Base-by-base conservation (phyloP, 441 rosid species). In the Cnidoscolus chayamansa region DNA sequence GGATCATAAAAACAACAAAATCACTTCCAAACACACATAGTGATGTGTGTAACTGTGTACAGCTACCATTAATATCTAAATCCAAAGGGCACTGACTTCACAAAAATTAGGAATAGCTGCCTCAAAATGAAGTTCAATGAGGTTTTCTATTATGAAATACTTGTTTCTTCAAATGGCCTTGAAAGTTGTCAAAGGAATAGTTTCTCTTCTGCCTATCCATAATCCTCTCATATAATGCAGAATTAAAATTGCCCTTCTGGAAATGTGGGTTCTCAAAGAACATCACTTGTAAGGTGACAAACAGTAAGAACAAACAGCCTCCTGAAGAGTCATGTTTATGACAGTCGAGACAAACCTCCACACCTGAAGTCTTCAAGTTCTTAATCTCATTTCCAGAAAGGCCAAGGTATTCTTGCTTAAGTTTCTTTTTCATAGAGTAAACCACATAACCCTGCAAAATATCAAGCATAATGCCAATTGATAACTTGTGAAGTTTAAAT, bases 361-460 rank as follows among this genome's bases (percentile, higher is more conserved):
- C 89, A 70, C 98, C 94, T 32, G 91, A 87, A 74, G 74, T 81
- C 83, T 87, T 94, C 84, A 94, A 78, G 65, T 78, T 91, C 84
- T 88, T 87, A 59, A 90, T 92, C 80, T 92, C 91, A 80, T 73
- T 76, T 13, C 81, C 86, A 61, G 96, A 68, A 77, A 89, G 87
- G 57, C 97, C 96, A 67, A 85, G 65, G 79, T 82, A 94, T 79
- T 94, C 94, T 50, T 80, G 78, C 84, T 92, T 92, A 32, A 90
- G 96, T 74, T 94, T 90, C 59, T 85, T 90, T 79, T 81, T 92
- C 55, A 90, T 75, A 15, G 85, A 79, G 78, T 94, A 94, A 73
- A 94, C 89, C 32, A 94, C 77, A 81, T 92, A 94, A 59, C 98
- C 97, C 97, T 94, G 81, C 76, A 74, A 81, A 45, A 79, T 19